Conservation (phyloP, 169 alveolate genomes). For the Plasmodium inui region DNA sequence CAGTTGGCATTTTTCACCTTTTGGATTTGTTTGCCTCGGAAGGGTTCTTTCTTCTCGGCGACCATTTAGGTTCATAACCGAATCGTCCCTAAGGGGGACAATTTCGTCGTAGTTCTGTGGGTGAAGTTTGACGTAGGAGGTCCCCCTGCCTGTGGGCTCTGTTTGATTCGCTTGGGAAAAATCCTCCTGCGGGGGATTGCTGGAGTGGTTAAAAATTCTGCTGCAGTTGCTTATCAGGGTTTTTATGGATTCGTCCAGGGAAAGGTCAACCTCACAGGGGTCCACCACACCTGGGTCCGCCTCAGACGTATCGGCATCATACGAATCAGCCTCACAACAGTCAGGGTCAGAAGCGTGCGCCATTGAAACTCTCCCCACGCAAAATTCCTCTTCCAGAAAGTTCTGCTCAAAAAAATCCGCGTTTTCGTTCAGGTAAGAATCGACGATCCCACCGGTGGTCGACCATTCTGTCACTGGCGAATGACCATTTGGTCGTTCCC, state of each 20-base stretch:
- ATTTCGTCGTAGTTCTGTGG: background rate
- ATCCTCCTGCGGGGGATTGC: background rate
- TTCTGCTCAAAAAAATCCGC: background rate
- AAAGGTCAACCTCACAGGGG: background rate
- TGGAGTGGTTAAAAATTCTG: conserved; percentile 2
- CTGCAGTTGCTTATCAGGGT: conserved; percentile 18
- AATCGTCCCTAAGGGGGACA: background rate
- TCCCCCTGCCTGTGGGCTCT: background rate
- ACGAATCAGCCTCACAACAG: background rate
- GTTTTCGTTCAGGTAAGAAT: conserved; percentile 17
- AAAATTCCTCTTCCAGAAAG: background rate
- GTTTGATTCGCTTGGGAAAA: background rate
- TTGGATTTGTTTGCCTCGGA: background rate
- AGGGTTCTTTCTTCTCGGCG: background rate
- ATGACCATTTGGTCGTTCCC: background rate
- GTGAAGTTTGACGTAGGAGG: background rate
- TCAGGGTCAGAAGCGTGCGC: background rate
- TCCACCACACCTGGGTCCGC: background rate
- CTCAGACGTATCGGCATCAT: background rate
- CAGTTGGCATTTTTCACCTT: background rate
- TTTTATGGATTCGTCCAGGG: conserved; percentile 7
- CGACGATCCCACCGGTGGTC: background rate
- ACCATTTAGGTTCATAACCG: background rate
- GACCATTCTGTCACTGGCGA: background rate
- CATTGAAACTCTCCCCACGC: background rate